Evolutionary conservation across 371 early-diverging fungal genomes (phyloP).

Genomic region (Syncephalastrum monosporum): DNA sequence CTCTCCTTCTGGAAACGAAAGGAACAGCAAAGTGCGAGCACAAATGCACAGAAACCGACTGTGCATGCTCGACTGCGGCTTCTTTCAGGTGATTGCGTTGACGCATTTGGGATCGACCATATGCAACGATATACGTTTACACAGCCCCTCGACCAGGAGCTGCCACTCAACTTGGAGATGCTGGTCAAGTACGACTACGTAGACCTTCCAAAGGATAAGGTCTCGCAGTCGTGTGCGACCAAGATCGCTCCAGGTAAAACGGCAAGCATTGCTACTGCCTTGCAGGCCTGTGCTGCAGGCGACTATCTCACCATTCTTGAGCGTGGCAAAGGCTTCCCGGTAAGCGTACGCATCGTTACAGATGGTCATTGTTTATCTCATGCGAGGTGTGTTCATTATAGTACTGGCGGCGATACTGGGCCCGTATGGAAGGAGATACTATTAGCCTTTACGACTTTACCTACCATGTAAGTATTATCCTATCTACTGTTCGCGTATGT

Average conservation of each 20-base stretch:
- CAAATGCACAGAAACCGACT: neutral
- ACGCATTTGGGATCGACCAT: conserved; percentile 6
- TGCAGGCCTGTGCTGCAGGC: conserved; percentile 18
- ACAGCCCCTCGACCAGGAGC: neutral
- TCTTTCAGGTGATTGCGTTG: conserved; percentile 5
- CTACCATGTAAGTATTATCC: neutral
- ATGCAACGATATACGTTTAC: conserved; percentile 8
- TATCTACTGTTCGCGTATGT: conserved; percentile 3
- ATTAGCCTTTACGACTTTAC: too few relatives aligned
- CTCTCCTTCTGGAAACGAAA: conserved; percentile 4
- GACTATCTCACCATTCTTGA: conserved; percentile 32
- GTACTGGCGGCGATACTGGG: conserved; percentile 12
- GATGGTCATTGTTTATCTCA: neutral
- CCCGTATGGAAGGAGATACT: too few relatives aligned
- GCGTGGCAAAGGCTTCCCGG: conserved; percentile 24
- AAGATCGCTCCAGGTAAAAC: neutral
- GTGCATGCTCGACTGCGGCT: conserved; percentile 6
- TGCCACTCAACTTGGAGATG: conserved; percentile 9
- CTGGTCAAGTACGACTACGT: conserved; percentile 6
- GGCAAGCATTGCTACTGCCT: neutral
- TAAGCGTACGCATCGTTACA: conserved; percentile 7
- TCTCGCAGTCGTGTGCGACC: neutral
- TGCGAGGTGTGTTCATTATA: conserved; percentile 12
- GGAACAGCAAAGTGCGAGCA: neutral
- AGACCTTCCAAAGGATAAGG: neutral